phyloP scores from a whole-genome alignment of 148 eudicot species.

The Vaccinium myrtillus region DNA sequence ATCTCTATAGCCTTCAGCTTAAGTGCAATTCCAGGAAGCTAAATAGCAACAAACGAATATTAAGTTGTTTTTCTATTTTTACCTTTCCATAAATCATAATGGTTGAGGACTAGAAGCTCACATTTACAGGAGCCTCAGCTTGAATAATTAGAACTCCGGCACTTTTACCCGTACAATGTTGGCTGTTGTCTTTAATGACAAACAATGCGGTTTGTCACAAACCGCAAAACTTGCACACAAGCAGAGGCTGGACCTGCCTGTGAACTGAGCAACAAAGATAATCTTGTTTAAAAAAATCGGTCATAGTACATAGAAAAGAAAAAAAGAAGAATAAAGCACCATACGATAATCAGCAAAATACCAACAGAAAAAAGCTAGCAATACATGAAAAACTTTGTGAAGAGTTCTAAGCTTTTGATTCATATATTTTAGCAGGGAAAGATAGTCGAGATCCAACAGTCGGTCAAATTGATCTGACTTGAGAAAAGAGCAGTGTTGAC shows the following conservation, averaged over 20 bases:
- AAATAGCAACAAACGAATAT: slow-evolving; percentile 19
- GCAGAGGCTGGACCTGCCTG: slow-evolving; percentile 87
- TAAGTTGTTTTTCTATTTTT: background rate
- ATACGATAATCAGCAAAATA: too few species aligned
- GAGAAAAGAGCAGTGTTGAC: background rate
- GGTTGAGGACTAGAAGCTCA: slow-evolving; percentile 23
- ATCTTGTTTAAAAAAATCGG: background rate
- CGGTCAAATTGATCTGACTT: too few species aligned
- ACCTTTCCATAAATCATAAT: background rate
- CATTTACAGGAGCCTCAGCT: slow-evolving; percentile 62
- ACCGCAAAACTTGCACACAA: slow-evolving; percentile 65
- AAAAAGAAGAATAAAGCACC: too few species aligned
- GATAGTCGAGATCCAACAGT: too few species aligned
- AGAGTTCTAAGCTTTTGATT: too few species aligned
- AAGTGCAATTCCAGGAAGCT: too few species aligned
- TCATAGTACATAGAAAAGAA: background rate
- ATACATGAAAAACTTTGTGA: too few species aligned
- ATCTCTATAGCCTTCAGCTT: slow-evolving; percentile 63
- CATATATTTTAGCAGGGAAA: too few species aligned
- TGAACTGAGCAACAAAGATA: slow-evolving; percentile 45
- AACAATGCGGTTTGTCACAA: too few species aligned
- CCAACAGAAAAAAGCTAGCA: too few species aligned
- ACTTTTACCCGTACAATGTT: slow-evolving; percentile 52
- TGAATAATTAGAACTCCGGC: slow-evolving; percentile 83
- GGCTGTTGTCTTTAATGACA: slow-evolving; percentile 42